These are phyloP conservation scores for Theileria sp. DNA, from an alignment of 169 alveolate species.

Conservation along the genomic window DNA sequence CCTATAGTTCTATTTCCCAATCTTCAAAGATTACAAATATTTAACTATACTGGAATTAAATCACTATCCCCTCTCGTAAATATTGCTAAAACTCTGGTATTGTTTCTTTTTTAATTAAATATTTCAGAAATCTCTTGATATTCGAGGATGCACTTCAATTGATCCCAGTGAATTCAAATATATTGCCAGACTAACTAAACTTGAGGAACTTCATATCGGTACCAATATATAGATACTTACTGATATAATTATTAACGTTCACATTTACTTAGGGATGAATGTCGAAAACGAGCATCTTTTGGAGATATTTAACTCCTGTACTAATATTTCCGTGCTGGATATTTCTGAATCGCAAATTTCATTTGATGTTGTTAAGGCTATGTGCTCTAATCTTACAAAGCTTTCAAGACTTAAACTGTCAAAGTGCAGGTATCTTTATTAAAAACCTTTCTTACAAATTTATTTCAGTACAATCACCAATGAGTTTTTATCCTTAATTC, in stretches of 20 bases:
- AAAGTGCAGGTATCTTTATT: slow-evolving; percentile 33
- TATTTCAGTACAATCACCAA: slow-evolving; percentile 28
- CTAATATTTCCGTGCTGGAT: slow-evolving; percentile 36
- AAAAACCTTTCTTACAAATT: background rate
- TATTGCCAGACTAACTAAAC: background rate
- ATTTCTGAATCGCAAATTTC: slow-evolving; percentile 45
- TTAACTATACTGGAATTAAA: slow-evolving; percentile 3
- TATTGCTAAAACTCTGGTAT: slow-evolving; percentile 15
- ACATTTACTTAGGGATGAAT: slow-evolving; percentile 3
- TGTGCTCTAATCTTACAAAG: slow-evolving; percentile 18
- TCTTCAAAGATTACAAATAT: background rate
- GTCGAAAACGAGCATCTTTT: slow-evolving; percentile 9
- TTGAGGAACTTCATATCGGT: slow-evolving; percentile 43
- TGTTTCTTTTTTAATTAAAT: background rate
- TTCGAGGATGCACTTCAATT: slow-evolving; percentile 52
- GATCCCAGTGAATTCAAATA: slow-evolving; percentile 25
- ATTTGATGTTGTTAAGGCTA: slow-evolving; percentile 16
- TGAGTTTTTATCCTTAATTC: slow-evolving; percentile 11
- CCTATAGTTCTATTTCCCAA: slow-evolving; percentile 6
- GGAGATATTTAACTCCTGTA: slow-evolving; percentile 30
- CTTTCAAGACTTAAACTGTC: slow-evolving; percentile 48
- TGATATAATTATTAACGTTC: background rate
- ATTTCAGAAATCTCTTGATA: slow-evolving; percentile 30
- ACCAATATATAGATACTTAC: background rate
- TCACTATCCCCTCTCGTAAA: slow-evolving; percentile 9